A percentile compares a stretch with the other conserved stretches of the same genome.
Conservation (phyloP, 2,329 filamentous ascomycete genomes). For the Harringtonia aguacate region DNA sequence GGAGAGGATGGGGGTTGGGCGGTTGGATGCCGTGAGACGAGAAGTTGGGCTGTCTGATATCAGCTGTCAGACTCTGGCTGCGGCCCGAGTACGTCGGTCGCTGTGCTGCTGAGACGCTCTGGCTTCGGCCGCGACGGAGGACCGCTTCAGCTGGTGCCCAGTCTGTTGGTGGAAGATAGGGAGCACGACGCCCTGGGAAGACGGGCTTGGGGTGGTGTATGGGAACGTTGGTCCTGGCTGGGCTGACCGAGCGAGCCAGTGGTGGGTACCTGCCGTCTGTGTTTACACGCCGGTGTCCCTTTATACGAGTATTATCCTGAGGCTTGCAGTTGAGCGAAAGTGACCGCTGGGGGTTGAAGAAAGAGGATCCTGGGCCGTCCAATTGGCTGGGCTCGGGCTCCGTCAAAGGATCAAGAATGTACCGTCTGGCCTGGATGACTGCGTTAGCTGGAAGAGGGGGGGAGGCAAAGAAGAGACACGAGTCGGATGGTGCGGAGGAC, state of each 20-base stretch:
- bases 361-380: conserved; percentile 51
- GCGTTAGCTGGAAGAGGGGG: background rate
- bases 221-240: conserved; percentile 16
- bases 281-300: conserved; percentile 5
- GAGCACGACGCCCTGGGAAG: conserved; percentile 19
- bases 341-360: conserved; percentile 26
- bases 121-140: no score
- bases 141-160: conserved; percentile 4
- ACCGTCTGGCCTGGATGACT: conserved; percentile 50
- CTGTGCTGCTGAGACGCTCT: no score
- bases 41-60: background rate
- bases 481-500: no score
- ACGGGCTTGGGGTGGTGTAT: conserved; percentile 33
- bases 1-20: background rate
- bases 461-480: background rate
- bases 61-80: conserved; percentile 4
- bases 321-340: conserved; percentile 9
- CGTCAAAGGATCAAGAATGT: conserved; percentile 59
- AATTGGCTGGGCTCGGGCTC: conserved; percentile 58
- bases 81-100: background rate
- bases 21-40: background rate
- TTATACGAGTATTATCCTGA: conserved; percentile 13
- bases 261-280: conserved; percentile 23
- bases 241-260: conserved; percentile 42
- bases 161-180: conserved; percentile 15